Base-by-base conservation (phyloP, 495 filamentous ascomycete species). In the Annulohypoxylon moriforme region DNA sequence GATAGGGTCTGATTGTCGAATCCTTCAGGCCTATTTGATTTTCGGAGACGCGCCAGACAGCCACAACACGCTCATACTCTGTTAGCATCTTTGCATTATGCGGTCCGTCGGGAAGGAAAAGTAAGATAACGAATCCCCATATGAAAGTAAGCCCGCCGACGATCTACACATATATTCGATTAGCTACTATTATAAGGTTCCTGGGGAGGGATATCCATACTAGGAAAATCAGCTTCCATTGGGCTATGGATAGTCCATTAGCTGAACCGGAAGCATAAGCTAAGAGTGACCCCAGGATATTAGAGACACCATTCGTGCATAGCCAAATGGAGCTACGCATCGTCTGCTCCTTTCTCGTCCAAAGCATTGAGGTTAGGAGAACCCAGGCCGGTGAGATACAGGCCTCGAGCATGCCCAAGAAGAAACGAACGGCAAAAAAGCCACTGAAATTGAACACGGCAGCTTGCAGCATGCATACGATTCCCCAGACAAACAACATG, bases 81-180 rank as follows among this genome's bases (percentile, higher is more conserved):
- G 69, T 66, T 20, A 75, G 27, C 65, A 75, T 73, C 69, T 67
- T 69, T 2, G 67, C 67, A 42, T 75, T 73, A 25, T 75, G 73
- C 13, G 73, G 73, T 22, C 73, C 73, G 14, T 75, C 73, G 59
- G 81, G 72, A 25, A 82, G 73, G 16, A 74, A 73, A 25, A 74
- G 70, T 14, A 77, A 57, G 55, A 82, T 78, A 49, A 82, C 71
- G 29, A 78, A 77, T 0, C 73, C 72, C 81, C 81, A 82, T 7
- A 77, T 27, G 56, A 86, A 80, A 33, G 83, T 87, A n/a, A 87
- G 70, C 1, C 82, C 72, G 5, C 86, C 86, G 50, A 85, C 84
- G 14, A 75, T 75, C 73, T 75, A 66, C 33, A 59, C 10, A 24
- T 3, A 22, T 13, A 10, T n/a, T 25, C n/a, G 14, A 36, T 68